These are phyloP conservation scores for Fusarium neocosmosporiellum DNA, from an alignment of 2,329 filamentous ascomycete species.

Conservation along the genomic window DNA sequence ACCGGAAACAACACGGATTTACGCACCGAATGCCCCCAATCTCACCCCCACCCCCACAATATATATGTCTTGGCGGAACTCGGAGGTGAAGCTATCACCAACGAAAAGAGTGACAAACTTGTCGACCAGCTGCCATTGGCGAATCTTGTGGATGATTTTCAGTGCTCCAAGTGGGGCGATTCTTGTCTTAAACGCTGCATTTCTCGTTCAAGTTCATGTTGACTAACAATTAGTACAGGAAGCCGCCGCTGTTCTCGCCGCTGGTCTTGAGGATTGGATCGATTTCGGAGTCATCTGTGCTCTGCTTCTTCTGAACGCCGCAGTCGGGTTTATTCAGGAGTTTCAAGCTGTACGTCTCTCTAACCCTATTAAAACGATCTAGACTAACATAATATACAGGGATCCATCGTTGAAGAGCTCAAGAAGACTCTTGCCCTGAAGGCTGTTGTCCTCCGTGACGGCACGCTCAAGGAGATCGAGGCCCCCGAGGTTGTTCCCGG, in stretches of 20 bases:
- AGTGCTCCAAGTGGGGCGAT: constrained; percentile 4
- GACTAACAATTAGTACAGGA: constrained; percentile 53
- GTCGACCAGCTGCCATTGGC: background rate
- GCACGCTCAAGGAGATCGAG: constrained; percentile 79
- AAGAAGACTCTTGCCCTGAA: constrained; percentile 92
- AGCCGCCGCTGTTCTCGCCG: constrained; percentile 81
- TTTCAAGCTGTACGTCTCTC: constrained; percentile 71
- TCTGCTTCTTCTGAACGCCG: constrained; percentile 84
- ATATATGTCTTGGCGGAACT: background rate
- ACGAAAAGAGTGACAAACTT: background rate
- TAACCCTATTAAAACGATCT: background rate
- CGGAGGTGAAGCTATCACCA: background rate
- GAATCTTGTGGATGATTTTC: background rate
- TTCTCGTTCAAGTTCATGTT: constrained; percentile 1
- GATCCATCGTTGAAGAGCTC: constrained; percentile 88
- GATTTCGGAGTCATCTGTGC: constrained; percentile 93
- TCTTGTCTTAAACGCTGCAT: background rate
- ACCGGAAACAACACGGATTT: no score
- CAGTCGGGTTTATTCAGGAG: constrained; percentile 89
- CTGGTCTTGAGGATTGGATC: constrained; percentile 88
- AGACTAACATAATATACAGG: constrained; percentile 44
- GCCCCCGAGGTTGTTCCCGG: constrained; percentile 87
- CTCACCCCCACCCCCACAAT: background rate
- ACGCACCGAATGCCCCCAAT: no score
- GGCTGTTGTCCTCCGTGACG: constrained; percentile 87